Evolutionary conservation across 306 rosid genomes (phyloP), one percentile per base, ranked within the genome.

Genomic region (Dalbergia cochinchinensis): DNA sequence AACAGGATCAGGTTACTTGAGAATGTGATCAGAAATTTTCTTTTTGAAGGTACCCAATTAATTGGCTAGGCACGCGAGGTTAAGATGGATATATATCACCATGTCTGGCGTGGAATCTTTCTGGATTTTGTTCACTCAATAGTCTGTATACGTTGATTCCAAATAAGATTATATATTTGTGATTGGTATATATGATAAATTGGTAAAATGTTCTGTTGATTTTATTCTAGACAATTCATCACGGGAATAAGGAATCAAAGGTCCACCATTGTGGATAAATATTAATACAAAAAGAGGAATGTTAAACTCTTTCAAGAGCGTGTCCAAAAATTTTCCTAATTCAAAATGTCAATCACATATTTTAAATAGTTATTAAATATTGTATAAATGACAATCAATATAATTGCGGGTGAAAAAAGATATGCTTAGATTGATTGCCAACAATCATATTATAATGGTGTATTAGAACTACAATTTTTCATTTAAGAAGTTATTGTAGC

Each of bases 151-250:
- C 22, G 55, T 57, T 72, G 79, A 48, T 35, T 68, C 65, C 62
- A 57, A 47, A 22, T 22, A 37, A 58, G 15, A 44, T 54, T 9
- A 16, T 65, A 64, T 18, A n/a, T 41, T 50, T 13, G 11, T 14
- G 50, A 18, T 42, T 14, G 57, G 16, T 10, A 48, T 11, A 64
- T 16, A 48, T 63, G 80, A 34, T 19, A 45, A 61, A n/a, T 20
- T 13, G 12, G 18, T 37, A 74, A 31, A 57, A 77, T 84, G 13
- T 77, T 69, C 13, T 53, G 4, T 60, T 80, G 85, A 83, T 87
- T 20, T 83, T 86, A 87, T 89, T 85, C 90, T 79, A 39, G 82
- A 80, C 82, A 87, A 79, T 67, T 59, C 67, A 11, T 84, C 88
- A 71, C 83, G 82, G 85, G 85, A 61, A 67, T 57, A 64, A 61